These are phyloP conservation scores for Persicaria maculosa DNA, from an alignment of 148 eudicot species.

Conservation along the genomic window DNA sequence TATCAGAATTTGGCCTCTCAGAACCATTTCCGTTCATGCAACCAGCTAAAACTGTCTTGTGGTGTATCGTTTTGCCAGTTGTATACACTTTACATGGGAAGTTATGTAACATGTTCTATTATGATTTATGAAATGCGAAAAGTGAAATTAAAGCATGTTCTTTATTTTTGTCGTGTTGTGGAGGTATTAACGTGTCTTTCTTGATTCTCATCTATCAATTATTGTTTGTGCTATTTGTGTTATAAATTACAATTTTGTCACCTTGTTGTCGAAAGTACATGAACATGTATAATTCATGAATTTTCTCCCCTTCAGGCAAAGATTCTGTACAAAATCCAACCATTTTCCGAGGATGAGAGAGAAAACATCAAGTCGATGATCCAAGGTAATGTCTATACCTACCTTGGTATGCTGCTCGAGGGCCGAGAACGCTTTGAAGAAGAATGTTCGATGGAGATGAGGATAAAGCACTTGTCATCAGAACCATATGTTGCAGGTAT, in stretches of 20 bases:
- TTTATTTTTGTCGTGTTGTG: not conserved
- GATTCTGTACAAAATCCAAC: conserved; percentile 71
- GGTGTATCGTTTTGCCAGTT: not conserved
- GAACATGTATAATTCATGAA: not conserved
- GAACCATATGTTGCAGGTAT: conserved; percentile 27
- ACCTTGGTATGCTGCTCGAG: conserved; percentile 88
- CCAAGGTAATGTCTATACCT: conserved; percentile 80
- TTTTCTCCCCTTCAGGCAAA: conserved; percentile 50
- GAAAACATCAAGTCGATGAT: conserved; percentile 70
- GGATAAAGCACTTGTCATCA: conserved; percentile 28
- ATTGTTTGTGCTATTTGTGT: not conserved
- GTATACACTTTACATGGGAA: not conserved
- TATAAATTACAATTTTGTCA: not conserved
- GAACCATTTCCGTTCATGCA: not conserved
- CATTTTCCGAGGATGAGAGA: conserved; percentile 83
- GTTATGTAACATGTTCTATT: not conserved
- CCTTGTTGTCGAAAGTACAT: not conserved
- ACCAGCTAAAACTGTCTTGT: not conserved
- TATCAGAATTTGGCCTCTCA: not conserved
- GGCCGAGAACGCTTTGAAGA: conserved; percentile 98
- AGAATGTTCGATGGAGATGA: conserved; percentile 43
- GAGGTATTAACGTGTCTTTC: not conserved
- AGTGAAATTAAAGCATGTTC: not conserved
- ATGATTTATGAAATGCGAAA: no score
- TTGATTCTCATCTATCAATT: not conserved